Percentiles rank a stretch among this genome's conserved stretches.
Evolutionary conservation across 768 basidiomycete genomes (phyloP).

Genomic region (Pholiota microspora): DNA sequence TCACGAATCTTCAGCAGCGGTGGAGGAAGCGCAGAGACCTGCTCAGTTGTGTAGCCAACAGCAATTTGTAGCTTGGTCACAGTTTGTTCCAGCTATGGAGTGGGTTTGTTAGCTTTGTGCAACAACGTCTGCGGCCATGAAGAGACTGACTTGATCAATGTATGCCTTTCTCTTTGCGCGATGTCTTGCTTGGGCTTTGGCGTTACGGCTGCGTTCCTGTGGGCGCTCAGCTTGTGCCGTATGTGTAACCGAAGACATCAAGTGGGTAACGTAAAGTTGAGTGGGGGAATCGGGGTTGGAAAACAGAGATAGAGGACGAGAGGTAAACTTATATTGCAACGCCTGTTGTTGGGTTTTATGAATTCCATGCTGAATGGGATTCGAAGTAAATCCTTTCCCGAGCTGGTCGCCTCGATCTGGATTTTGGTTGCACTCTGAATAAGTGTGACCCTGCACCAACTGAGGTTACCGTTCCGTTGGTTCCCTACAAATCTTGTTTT

Average conservation of each 20-base stretch:
- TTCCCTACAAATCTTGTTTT: conserved; percentile 17
- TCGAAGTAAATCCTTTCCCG: conserved; percentile 41
- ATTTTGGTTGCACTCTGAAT: conserved; percentile 39
- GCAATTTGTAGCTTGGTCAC: conserved; percentile 82
- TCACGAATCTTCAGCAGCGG: conserved; percentile 76
- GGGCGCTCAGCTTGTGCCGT: conserved; percentile 62
- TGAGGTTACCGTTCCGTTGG: conserved; percentile 22
- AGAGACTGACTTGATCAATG: conserved; percentile 71
- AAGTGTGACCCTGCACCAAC: conserved; percentile 34
- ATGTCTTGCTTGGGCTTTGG: conserved; percentile 86
- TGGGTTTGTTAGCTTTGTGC: background rate
- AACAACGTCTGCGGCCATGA: background rate
- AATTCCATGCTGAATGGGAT: conserved; percentile 31
- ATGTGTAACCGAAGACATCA: conserved; percentile 62
- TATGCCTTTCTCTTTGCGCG: conserved; percentile 92
- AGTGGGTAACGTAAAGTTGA: conserved; percentile 44
- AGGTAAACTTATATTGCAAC: conserved; percentile 42
- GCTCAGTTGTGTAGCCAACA: conserved; percentile 70
- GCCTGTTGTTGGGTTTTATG: conserved; percentile 34
- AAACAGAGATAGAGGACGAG: conserved; percentile 33
- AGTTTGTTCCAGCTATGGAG: conserved; percentile 71
- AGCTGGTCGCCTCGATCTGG: conserved; percentile 46
- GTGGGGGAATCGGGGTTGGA: conserved; percentile 49
- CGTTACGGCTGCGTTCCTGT: conserved; percentile 78
- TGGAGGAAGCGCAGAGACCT: conserved; percentile 70